Evolutionary conservation across 352 stramenopile genomes (phyloP).

Genomic region (Phytophthora cactorum): DNA sequence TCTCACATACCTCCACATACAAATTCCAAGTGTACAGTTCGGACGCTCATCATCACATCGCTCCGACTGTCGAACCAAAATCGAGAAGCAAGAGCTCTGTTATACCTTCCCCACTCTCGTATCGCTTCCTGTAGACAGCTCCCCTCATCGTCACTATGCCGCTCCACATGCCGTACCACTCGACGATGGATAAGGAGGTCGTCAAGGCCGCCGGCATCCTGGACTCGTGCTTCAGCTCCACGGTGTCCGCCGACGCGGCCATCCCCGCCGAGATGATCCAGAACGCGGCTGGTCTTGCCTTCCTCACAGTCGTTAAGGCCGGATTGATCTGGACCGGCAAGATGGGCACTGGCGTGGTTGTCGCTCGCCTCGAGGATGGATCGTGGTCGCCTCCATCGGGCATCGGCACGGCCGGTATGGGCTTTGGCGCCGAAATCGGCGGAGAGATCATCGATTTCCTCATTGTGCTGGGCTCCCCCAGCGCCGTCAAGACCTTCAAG

Average conservation of each 20-base stretch:
- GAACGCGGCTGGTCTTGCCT: constrained; percentile 75
- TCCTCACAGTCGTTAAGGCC: constrained; percentile 89
- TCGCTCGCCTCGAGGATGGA: constrained; percentile 80
- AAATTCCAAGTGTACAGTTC: constrained; percentile 24
- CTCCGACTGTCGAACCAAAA: constrained; percentile 21
- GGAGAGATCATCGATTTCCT: constrained; percentile 91
- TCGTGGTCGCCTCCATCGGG: constrained; percentile 85
- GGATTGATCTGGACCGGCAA: constrained; percentile 88
- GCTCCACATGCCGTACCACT: constrained; percentile 88
- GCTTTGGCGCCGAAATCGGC: constrained; percentile 85
- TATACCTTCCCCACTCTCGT: not conserved
- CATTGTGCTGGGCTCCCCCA: constrained; percentile 82
- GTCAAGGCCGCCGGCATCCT: constrained; percentile 84
- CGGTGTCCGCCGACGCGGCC: constrained; percentile 68
- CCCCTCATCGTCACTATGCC: constrained; percentile 48
- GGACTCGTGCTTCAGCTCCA: constrained; percentile 85
- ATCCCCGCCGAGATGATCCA: constrained; percentile 86
- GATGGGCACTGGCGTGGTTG: constrained; percentile 82
- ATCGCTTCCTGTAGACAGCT: not conserved
- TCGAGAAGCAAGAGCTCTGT: constrained; percentile 10
- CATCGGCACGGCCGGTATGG: constrained; percentile 82
- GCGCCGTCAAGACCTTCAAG: constrained; percentile 84
- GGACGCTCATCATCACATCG: constrained; percentile 12
- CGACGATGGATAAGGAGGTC: constrained; percentile 89
- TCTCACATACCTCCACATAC: constrained; percentile 1